Conservation (phyloP, 345 rosid genomes). For the Arabidopsis arenosa region DNA sequence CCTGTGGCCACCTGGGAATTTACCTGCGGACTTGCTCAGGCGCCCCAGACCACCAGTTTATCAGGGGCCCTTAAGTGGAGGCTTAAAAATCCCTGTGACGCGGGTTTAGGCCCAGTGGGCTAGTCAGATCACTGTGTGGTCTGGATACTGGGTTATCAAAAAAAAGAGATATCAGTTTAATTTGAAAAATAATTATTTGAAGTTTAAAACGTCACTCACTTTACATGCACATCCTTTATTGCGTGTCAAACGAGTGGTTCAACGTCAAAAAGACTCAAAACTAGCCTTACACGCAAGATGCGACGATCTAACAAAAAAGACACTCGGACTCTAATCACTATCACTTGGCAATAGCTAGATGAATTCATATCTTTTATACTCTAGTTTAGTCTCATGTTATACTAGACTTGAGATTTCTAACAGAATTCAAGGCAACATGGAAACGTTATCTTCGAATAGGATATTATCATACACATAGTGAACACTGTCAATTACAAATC, state of each 20-base stretch:
- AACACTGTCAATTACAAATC: slow-evolving; percentile 10
- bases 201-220: neutral
- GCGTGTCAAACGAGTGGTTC: neutral
- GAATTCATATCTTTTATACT: neutral
- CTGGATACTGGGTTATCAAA: too few relatives aligned
- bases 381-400: neutral
- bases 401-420: neutral
- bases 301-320: neutral
- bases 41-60: too few relatives aligned
- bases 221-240: neutral
- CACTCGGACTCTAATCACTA: neutral
- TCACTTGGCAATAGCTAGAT: neutral
- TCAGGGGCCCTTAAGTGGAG: too few relatives aligned
- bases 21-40: too few relatives aligned
- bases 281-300: neutral
- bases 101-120: too few relatives aligned
- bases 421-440: neutral
- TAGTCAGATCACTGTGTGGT: too few relatives aligned
- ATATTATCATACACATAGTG: neutral
- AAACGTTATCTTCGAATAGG: neutral
- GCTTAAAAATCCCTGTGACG: too few relatives aligned
- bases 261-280: neutral
- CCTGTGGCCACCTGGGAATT: too few relatives aligned
- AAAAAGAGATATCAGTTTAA: neutral
- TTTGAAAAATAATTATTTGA: neutral